Evolutionary conservation across 176 grass and related monocot genomes (phyloP).

Genomic region (Lolium perenne): DNA sequence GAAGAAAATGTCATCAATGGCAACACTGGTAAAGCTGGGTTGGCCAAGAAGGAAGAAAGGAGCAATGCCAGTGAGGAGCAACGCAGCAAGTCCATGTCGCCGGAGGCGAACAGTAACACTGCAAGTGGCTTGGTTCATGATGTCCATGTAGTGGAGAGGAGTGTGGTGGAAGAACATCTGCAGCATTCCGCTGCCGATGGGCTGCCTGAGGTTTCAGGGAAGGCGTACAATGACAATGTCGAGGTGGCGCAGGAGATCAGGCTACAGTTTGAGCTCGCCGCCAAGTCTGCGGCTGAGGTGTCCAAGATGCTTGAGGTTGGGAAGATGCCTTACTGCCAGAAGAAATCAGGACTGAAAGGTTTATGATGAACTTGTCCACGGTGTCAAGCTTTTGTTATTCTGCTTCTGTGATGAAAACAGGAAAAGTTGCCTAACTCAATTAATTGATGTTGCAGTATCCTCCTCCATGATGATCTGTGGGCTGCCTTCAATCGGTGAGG

Average conservation of each 20-base stretch:
- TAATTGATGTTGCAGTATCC: constrained; percentile 55
- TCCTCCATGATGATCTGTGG: constrained; percentile 64
- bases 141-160: constrained; percentile 57
- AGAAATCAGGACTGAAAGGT: constrained; percentile 66
- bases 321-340: constrained; percentile 61
- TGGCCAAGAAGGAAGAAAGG: constrained; percentile 39
- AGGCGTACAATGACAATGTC: constrained; percentile 46
- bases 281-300: constrained; percentile 54
- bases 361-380: background rate
- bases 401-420: background rate
- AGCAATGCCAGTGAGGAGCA: constrained; percentile 28
- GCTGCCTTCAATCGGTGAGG: constrained; percentile 33
- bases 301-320: constrained; percentile 78
- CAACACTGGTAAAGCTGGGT: background rate
- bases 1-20: constrained; percentile 42
- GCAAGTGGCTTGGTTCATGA: constrained; percentile 36
- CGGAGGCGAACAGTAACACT: constrained; percentile 19
- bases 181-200: constrained; percentile 5
- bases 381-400: background rate
- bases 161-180: constrained; percentile 46
- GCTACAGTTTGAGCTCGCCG: constrained; percentile 66
- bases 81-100: constrained; percentile 42
- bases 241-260: constrained; percentile 64
- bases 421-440: background rate
- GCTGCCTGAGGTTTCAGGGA: constrained; percentile 23